Evolutionary conservation across 108 stramenopile genomes (phyloP), one percentile per base, ranked within the genome.

Genomic region (Skeletonema costatum): DNA sequence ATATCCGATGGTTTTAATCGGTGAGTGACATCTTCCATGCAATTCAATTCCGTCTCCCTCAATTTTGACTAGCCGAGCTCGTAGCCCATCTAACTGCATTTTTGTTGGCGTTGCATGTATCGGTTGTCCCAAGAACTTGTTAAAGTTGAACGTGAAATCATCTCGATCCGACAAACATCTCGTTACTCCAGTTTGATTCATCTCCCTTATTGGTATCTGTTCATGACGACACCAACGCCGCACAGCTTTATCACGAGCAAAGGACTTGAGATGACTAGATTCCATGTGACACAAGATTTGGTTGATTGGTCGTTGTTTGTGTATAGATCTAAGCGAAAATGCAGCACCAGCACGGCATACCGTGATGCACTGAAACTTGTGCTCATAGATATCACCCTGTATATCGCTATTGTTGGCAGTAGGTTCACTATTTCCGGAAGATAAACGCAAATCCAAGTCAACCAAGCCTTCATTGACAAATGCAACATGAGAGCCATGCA

Each of bases 391-490:
- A 21, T 53, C 48, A 30, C 51, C 33, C 10, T 58, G 25, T 25
- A 38, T 32, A 33, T 14, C 65, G 6, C 21, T 48, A 35, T 53
- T 63, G 63, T 1, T 32, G 7, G 19, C 60, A 14, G 32, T 51
- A 14, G 31, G 31, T 29, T 12, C 6, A 41, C 58, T 29, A 46
- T 51, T 66, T 60, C 60, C 50, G 17, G 62, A 71, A 5, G 83
- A 79, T 36, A 85, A 50, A 19, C 62, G 35, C 19, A 33, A 39
- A 50, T 92, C 91, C 46, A 92, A 73, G 66, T 92, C 89, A 21
- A 88, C 48, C 31, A 92, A 67, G 35, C 89, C 87, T 66, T 92
- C 89, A 59, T 92, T 87, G 48, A 85, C 60, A 66, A 92, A 90
- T 21, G 67, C 61, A 29, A 90, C 29, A 76, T 90, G 91, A 10